A percentile compares a stretch with the other conserved stretches of the same genome.
These are phyloP conservation scores for Capsella bursapastoris DNA, from an alignment of 345 rosid species.

Conservation along the genomic window DNA sequence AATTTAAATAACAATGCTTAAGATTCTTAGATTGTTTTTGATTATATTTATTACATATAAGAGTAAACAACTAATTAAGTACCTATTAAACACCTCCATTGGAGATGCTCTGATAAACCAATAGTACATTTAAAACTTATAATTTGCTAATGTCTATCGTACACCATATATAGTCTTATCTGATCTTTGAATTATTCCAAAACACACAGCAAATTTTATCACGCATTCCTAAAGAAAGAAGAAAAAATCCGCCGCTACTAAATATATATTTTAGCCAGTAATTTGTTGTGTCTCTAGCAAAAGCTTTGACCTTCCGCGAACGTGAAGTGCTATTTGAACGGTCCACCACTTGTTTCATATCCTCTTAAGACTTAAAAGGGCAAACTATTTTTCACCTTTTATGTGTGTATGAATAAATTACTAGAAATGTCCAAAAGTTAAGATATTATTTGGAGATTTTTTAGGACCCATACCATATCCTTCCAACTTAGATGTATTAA, in stretches of 20 bases:
- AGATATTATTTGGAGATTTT: constrained; percentile 35
- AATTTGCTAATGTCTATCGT: no score
- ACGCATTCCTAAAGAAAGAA: neutral
- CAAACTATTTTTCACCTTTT: constrained; percentile 2
- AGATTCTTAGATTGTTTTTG: no score
- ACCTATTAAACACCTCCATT: no score
- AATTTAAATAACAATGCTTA: no score
- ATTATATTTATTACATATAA: no score
- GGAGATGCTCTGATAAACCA: no score
- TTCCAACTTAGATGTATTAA: constrained; percentile 2
- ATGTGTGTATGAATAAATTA: neutral
- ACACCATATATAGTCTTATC: neutral
- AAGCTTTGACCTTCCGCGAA: constrained; percentile 28
- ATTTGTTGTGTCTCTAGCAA: constrained; percentile 16
- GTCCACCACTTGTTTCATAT: constrained; percentile 38
- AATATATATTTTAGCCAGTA: neutral
- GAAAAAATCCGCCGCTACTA: constrained; percentile 14
- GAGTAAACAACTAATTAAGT: no score
- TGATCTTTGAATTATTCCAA: constrained; percentile 1
- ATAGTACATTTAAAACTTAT: no score
- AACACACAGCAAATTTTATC: neutral
- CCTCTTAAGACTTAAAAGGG: constrained; percentile 8
- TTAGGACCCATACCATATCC: constrained; percentile 28
- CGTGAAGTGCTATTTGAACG: constrained; percentile 20
- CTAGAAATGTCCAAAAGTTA: constrained; percentile 17